Evolutionary conservation across 2,329 filamentous ascomycete species (phyloP), one percentile per base, ranked within the genome.

Genomic region (Trichothecium roseum): DNA sequence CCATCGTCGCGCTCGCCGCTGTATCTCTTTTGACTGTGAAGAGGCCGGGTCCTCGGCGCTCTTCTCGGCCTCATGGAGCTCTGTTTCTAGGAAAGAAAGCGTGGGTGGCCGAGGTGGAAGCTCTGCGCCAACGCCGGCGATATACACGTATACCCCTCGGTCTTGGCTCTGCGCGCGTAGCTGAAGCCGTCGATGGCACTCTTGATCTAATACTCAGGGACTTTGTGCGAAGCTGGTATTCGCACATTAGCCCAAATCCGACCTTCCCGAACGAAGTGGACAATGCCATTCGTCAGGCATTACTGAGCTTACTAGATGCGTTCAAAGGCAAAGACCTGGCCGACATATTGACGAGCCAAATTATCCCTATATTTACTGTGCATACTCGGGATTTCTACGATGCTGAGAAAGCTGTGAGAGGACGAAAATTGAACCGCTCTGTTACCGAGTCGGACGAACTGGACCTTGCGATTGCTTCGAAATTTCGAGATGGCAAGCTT

Each of bases 391-490:
- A 94, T 45, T 94, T 94, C 48, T 85, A 88, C 55, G 79, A 91
- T 44, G 91, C 91, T 1, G 91, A 98, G 62, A 75, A 82, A 38
- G 73, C 78, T 8, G 84, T 98, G 9, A 75, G 89, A 36, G 93
- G 93, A 10, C 83, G 79, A 54, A 85, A 94, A 57, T 66, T 96
- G 38, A 91, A 87, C 47, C 78, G 85, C 35, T 87, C 81, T 44
- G 79, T 98, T 37, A 96, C 93, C 3, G 91, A 98, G 60, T 94
- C 88, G 1, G 89, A 95, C 53, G 91, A 98, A 68, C 66, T 98
- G 48, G 88, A 96, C 56, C 68, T 94, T 45, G 91, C 91, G 2
- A 94, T 98, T 57, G 91, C 91, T n/a, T 81, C 76, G 28, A 95
- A 94, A 59, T 98, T 91, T 58, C 81, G 74, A 37, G 82, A 93